These are phyloP conservation scores for Hypoxylon sp. DNA, from an alignment of 2,329 filamentous ascomycete genomes.

Conservation along the genomic window DNA sequence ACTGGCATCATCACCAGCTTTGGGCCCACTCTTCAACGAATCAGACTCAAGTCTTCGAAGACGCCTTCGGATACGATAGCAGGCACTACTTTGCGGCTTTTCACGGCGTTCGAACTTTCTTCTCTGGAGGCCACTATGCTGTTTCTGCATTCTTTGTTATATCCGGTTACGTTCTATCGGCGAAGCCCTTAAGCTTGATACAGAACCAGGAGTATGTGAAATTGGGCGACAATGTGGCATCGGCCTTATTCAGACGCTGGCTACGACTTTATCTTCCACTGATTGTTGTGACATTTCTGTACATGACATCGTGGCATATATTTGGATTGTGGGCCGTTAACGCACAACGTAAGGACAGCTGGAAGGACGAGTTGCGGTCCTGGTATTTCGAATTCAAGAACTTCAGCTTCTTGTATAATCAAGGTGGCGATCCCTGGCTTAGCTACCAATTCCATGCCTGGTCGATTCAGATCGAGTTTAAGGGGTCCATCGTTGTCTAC, in stretches of 20 bases:
- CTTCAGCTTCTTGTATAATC: constrained; percentile 76
- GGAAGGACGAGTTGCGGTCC: constrained; percentile 65
- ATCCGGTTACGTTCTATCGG: constrained; percentile 70
- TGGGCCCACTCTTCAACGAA: constrained; percentile 66
- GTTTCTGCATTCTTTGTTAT: constrained; percentile 71
- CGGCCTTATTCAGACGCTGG: constrained; percentile 66
- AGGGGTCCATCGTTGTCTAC: constrained; percentile 76
- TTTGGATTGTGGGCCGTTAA: constrained; percentile 64
- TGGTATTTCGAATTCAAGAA: constrained; percentile 74
- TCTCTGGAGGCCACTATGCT: constrained; percentile 73
- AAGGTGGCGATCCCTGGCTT: constrained; percentile 70
- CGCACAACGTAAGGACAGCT: constrained; percentile 57
- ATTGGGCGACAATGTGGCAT: constrained; percentile 62
- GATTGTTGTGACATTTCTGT: constrained; percentile 68
- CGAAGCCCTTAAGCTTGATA: constrained; percentile 65
- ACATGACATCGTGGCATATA: constrained; percentile 67
- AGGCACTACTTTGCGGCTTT: constrained; percentile 67
- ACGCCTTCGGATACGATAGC: constrained; percentile 66
- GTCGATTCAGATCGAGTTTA: constrained; percentile 75
- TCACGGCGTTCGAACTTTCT: constrained; percentile 72
- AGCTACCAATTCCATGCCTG: constrained; percentile 72
- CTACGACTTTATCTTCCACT: constrained; percentile 67
- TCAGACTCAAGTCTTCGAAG: constrained; percentile 63
- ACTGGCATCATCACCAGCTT: constrained; percentile 72
- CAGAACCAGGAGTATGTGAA: constrained; percentile 60